phyloP scores from a whole-genome alignment of 2,329 filamentous ascomycete genomes.

The Fonsecaea pedrosoi region DNA sequence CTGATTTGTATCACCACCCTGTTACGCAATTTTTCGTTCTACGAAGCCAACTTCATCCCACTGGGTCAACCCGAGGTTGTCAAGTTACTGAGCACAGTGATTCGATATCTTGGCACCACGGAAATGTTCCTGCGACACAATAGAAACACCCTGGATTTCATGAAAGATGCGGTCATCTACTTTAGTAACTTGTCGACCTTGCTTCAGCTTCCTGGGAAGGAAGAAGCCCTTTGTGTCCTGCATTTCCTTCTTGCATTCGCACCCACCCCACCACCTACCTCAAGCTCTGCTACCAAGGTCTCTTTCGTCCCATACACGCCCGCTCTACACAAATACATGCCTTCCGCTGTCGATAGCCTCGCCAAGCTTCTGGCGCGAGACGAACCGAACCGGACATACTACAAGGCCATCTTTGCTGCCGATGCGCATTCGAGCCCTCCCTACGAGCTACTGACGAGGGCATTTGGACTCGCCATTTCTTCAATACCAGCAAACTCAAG shows the following conservation, averaged over 20 bases:
- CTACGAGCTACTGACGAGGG: constrained; percentile 81
- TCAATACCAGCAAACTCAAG: constrained; percentile 72
- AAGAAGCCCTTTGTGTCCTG: constrained; percentile 84
- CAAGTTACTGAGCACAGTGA: constrained; percentile 81
- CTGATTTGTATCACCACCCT: constrained; percentile 92
- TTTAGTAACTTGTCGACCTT: constrained; percentile 85
- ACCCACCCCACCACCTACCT: constrained; percentile 73
- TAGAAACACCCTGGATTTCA: constrained; percentile 88
- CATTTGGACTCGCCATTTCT: constrained; percentile 85
- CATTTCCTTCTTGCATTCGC: constrained; percentile 92
- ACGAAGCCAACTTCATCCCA: constrained; percentile 74
- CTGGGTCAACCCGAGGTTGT: constrained; percentile 80
- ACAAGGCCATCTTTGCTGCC: constrained; percentile 78
- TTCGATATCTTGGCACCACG: constrained; percentile 85
- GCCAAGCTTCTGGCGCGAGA: constrained; percentile 92
- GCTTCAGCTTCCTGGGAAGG: constrained; percentile 80
- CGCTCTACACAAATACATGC: constrained; percentile 81
- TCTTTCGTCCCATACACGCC: constrained; percentile 85
- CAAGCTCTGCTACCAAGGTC: constrained; percentile 61
- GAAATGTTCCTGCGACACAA: constrained; percentile 84
- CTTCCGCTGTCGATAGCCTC: constrained; percentile 84
- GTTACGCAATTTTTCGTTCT: constrained; percentile 89
- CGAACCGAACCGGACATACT: constrained; percentile 87
- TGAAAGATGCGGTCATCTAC: constrained; percentile 91
- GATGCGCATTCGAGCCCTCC: constrained; percentile 70